phyloP scores from a whole-genome alignment of 257 asterid genomes.

The Solanum pennellii region DNA sequence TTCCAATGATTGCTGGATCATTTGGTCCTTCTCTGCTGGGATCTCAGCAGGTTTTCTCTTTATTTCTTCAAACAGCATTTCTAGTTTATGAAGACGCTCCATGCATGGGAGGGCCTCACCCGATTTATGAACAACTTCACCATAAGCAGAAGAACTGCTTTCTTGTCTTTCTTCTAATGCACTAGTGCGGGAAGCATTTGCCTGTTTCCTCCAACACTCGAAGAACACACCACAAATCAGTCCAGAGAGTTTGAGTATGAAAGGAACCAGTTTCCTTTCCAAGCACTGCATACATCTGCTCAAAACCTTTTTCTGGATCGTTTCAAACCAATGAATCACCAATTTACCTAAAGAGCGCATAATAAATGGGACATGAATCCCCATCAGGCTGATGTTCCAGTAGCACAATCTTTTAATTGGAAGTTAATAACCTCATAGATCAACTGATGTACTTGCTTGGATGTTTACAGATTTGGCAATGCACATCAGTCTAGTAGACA shows the following conservation, averaged over 20 bases:
- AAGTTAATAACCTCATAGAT: background rate
- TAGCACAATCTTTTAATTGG: background rate
- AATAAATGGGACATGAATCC: background rate
- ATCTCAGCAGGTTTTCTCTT: conserved; percentile 64
- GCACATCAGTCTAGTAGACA: background rate
- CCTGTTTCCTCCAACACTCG: conserved; percentile 43
- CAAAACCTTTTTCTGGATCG: conserved; percentile 34
- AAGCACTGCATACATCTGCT: conserved; percentile 38
- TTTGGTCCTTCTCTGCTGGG: conserved; percentile 73
- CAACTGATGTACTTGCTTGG: background rate
- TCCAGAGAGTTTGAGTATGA: conserved; percentile 22
- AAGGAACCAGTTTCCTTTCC: conserved; percentile 34
- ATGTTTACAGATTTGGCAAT: background rate
- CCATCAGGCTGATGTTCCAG: background rate
- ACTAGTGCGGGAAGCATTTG: conserved; percentile 23
- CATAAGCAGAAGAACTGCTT: conserved; percentile 2
- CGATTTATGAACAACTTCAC: conserved; percentile 17
- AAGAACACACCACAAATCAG: conserved; percentile 23
- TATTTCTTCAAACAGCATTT: conserved; percentile 59
- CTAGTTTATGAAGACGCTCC: conserved; percentile 67
- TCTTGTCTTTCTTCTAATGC: conserved; percentile 20
- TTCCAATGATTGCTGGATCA: conserved; percentile 68
- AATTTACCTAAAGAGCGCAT: background rate
- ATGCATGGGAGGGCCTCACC: conserved; percentile 47
- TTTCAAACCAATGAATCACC: background rate